Evolutionary conservation across 2,329 filamentous ascomycete species (phyloP).

Genomic region (Stylonectria norvegica): DNA sequence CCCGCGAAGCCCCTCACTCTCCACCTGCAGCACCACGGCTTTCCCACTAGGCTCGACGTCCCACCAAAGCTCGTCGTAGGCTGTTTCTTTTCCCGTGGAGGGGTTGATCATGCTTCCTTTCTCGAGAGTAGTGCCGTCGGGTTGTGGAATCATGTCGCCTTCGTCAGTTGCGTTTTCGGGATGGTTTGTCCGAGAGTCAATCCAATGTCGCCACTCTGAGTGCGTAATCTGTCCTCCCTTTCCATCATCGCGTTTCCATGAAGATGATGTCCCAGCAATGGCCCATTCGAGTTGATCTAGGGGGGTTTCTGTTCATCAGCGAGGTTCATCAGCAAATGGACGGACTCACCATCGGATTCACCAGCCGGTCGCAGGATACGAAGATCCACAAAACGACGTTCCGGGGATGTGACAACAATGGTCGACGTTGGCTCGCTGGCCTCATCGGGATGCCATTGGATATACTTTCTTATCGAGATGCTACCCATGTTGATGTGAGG

Average conservation of each 20-base stretch:
- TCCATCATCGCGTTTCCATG: conserved; percentile 26
- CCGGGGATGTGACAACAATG: conserved; percentile 59
- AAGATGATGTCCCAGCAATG: conserved; percentile 55
- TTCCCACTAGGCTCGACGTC: conserved; percentile 36
- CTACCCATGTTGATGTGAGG: conserved; percentile 35
- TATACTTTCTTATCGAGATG: conserved; percentile 57
- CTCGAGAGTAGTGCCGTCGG: conserved; percentile 48
- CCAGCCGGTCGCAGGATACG: conserved; percentile 44
- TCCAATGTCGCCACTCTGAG: conserved; percentile 55
- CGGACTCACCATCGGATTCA: conserved; percentile 14
- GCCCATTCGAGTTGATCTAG: conserved; percentile 58
- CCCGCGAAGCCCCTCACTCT: conserved; percentile 37
- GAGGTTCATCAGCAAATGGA: neutral
- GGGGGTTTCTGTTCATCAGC: conserved; percentile 12
- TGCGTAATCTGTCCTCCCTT: conserved; percentile 29
- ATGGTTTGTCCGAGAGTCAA: conserved; percentile 49
- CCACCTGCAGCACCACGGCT: conserved; percentile 10
- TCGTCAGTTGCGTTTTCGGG: conserved; percentile 46
- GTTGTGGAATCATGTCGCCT: conserved; percentile 51
- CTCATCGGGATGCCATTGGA: conserved; percentile 53
- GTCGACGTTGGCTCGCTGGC: conserved; percentile 61
- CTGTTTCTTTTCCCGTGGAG: conserved; percentile 43
- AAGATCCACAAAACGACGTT: conserved; percentile 58
- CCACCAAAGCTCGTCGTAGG: conserved; percentile 67
- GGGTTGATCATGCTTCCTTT: conserved; percentile 59